A percentile compares a stretch with the other conserved stretches of the same genome.
Conservation (phyloP, 2,329 filamentous ascomycete species). For the Diaporthe aspalathi region DNA sequence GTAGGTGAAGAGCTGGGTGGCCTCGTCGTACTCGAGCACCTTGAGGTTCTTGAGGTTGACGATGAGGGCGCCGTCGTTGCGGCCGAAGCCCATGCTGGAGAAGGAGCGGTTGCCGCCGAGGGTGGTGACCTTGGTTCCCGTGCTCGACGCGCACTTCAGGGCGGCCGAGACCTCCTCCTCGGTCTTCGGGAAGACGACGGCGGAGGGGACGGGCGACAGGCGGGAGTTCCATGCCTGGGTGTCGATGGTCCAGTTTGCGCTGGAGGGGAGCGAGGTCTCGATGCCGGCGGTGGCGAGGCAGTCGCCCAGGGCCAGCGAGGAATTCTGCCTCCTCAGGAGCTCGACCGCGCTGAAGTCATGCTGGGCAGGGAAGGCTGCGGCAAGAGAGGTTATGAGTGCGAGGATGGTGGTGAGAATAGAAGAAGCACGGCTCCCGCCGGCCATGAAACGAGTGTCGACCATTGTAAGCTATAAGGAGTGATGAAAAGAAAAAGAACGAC, state of each 20-base stretch:
- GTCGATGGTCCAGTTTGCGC: constrained; percentile 20
- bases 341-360: background rate
- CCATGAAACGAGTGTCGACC: constrained; percentile 28
- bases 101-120: constrained; percentile 33
- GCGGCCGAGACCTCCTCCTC: constrained; percentile 22
- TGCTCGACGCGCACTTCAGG: constrained; percentile 10
- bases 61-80: constrained; percentile 28
- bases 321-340: background rate
- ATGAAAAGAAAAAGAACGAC: constrained; percentile 15
- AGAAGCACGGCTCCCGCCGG: constrained; percentile 30
- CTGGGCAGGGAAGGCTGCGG: constrained; percentile 4
- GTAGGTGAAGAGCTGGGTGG: constrained; percentile 24
- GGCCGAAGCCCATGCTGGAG: constrained; percentile 34
- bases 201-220: constrained; percentile 5
- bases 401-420: constrained; percentile 22
- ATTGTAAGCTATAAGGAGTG: constrained; percentile 19
- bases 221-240: constrained; percentile 31
- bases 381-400: constrained; percentile 1
- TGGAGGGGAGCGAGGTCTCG: constrained; percentile 21
- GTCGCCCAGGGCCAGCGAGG: background rate
- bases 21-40: constrained; percentile 21
- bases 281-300: constrained; percentile 20
- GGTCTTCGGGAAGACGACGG: constrained; percentile 24
- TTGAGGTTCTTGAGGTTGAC: constrained; percentile 29
- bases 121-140: constrained; percentile 28